Evolutionary conservation across 2,329 filamentous ascomycete species (phyloP).

Genomic region (Exophiala sideris): DNA sequence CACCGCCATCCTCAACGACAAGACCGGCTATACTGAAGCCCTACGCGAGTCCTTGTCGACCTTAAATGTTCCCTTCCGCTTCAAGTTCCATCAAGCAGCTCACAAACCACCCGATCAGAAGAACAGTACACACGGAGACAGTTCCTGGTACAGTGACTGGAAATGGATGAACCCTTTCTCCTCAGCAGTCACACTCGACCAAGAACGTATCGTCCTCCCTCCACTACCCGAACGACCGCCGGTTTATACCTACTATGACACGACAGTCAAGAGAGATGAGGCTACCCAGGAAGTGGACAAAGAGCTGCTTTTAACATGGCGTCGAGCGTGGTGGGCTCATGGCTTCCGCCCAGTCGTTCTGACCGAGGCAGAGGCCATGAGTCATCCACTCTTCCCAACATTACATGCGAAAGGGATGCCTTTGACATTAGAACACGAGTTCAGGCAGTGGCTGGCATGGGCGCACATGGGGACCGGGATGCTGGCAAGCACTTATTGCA

Average conservation of each 20-base stretch:
- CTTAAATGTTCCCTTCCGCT: slow-evolving; percentile 49
- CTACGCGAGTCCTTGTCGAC: slow-evolving; percentile 40
- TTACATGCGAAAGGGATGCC: slow-evolving; percentile 63
- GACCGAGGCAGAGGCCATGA: slow-evolving; percentile 73
- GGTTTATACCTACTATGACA: slow-evolving; percentile 90
- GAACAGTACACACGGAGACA: slow-evolving; percentile 74
- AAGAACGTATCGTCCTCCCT: slow-evolving; percentile 78
- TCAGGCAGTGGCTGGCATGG: slow-evolving; percentile 90
- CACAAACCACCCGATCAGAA: slow-evolving; percentile 71
- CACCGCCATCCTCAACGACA: slow-evolving; percentile 31
- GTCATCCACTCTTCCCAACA: slow-evolving; percentile 72
- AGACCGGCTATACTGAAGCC: slow-evolving; percentile 9
- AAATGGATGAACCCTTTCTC: slow-evolving; percentile 91
- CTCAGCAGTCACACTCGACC: slow-evolving; percentile 72
- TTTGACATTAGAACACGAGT: slow-evolving; percentile 61
- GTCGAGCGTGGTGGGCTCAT: slow-evolving; percentile 91
- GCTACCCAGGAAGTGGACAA: slow-evolving; percentile 69
- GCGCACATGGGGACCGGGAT: slow-evolving; percentile 83
- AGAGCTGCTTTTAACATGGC: slow-evolving; percentile 78
- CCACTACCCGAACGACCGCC: slow-evolving; percentile 66
- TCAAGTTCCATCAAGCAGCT: slow-evolving; percentile 64
- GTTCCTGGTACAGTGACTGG: slow-evolving; percentile 84
- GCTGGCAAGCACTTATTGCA: slow-evolving; percentile 70
- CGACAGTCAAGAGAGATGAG: slow-evolving; percentile 59
- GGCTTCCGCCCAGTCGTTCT: slow-evolving; percentile 85